Evolutionary conservation across 495 filamentous ascomycete species (phyloP).

Genomic region (Neurospora sp.): DNA sequence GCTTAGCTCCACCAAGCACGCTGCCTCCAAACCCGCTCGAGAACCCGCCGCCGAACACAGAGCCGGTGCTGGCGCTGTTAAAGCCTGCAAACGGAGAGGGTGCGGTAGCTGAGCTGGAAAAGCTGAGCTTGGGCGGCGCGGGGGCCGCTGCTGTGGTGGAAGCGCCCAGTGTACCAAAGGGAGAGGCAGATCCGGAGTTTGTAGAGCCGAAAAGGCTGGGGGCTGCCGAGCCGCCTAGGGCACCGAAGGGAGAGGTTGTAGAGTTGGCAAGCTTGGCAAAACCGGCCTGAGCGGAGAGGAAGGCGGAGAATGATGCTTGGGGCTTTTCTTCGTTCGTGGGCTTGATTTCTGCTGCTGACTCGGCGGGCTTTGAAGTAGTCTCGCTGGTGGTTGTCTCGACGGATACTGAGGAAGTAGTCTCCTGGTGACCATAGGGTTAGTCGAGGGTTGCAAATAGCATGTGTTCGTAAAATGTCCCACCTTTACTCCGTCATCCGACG

Average conservation of each 20-base stretch:
- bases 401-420: conserved; percentile 7
- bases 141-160: conserved; percentile 24
- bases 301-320: conserved; percentile 33
- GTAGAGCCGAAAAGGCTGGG: conserved; percentile 28
- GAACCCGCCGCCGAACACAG: conserved; percentile 24
- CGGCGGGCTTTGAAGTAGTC: background rate
- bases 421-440: conserved; percentile 5
- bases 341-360: conserved; percentile 1
- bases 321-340: conserved; percentile 4
- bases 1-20: conserved; percentile 38
- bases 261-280: conserved; percentile 42
- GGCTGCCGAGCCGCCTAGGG: conserved; percentile 22
- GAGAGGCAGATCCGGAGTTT: conserved; percentile 24
- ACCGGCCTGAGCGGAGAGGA: conserved; percentile 31
- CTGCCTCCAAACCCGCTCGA: conserved; percentile 46
- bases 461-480: background rate
- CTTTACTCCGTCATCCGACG: background rate
- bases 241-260: conserved; percentile 34
- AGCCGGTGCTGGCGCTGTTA: conserved; percentile 5
- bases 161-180: conserved; percentile 19
- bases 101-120: conserved; percentile 15
- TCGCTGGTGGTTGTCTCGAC: conserved; percentile 16
- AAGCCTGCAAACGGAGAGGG: conserved; percentile 19
- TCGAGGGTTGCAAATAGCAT: background rate
- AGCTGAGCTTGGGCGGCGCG: conserved; percentile 23